Percentiles rank a stretch among this genome's conserved stretches.
Conservation (phyloP, 2,329 filamentous ascomycete species). For the Gnomoniopsis smithogilvyi region DNA sequence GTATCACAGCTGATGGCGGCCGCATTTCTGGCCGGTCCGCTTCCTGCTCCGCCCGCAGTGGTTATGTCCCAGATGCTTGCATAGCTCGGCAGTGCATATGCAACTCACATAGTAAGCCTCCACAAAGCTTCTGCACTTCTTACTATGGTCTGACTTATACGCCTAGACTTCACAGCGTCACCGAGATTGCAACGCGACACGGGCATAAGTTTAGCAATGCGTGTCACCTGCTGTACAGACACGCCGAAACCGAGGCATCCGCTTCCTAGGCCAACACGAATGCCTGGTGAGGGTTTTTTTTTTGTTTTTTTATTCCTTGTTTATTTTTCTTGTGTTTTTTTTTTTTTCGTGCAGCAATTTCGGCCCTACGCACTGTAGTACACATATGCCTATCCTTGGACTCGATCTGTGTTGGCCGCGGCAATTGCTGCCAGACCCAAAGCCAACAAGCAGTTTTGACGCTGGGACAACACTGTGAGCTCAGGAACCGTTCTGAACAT, state of each 20-base stretch:
- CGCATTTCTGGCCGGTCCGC: too few relatives aligned
- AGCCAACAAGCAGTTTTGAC: not conserved
- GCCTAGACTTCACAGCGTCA: not conserved
- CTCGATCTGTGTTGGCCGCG: not conserved
- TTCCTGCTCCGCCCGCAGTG: too few relatives aligned
- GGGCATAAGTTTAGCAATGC: not conserved
- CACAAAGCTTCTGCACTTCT: not conserved
- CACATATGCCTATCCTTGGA: not conserved
- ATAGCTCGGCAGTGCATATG: not conserved
- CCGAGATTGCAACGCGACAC: not conserved
- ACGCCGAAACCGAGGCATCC: too few relatives aligned
- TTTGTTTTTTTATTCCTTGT: too few relatives aligned
- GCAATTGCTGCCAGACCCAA: not conserved
- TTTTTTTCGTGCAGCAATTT: too few relatives aligned
- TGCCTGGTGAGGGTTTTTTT: too few relatives aligned
- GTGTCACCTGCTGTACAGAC: too few relatives aligned
- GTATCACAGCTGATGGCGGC: not conserved
- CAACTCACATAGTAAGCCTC: not conserved
- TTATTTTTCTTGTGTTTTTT: too few relatives aligned
- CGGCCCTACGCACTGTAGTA: too few relatives aligned
- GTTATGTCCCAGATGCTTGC: not conserved
- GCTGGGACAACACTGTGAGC: not conserved
- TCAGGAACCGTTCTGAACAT: not conserved
- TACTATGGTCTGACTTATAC: not conserved
- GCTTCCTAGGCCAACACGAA: too few relatives aligned